Evolutionary conservation across 2,329 filamentous ascomycete genomes (phyloP).

Genomic region (Grosmannia serpens): DNA sequence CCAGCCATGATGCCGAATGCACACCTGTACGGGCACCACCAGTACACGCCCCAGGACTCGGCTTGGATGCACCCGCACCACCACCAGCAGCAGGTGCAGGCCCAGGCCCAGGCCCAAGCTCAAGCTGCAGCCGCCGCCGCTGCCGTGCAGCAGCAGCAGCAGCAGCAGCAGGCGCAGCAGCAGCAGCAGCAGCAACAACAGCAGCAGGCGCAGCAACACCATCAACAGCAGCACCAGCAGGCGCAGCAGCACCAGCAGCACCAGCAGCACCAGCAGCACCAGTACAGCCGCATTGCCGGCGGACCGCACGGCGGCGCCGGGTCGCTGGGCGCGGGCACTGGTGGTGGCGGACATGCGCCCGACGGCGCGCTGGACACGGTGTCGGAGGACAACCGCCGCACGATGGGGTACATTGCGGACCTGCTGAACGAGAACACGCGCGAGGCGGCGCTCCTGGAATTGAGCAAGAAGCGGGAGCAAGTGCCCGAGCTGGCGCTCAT

Average conservation of each 20-base stretch:
- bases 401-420: slow-evolving; percentile 88
- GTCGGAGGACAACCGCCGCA: slow-evolving; percentile 82
- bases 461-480: slow-evolving; percentile 98
- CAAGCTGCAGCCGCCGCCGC: slow-evolving; percentile 38
- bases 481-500: slow-evolving; percentile 93
- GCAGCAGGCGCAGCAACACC: slow-evolving; percentile 46
- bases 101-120: slow-evolving; percentile 7
- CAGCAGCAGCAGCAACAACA: slow-evolving; percentile 48
- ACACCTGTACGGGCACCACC: slow-evolving; percentile 57
- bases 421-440: slow-evolving; percentile 77
- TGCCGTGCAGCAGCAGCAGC: slow-evolving; percentile 27
- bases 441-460: slow-evolving; percentile 82
- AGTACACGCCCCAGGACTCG: slow-evolving; percentile 52
- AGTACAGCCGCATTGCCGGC: slow-evolving; percentile 60
- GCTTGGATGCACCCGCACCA: slow-evolving; percentile 60
- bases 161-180: slow-evolving; percentile 48
- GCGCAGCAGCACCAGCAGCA: slow-evolving; percentile 48
- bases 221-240: slow-evolving; percentile 47
- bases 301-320: slow-evolving; percentile 26
- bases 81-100: slow-evolving; percentile 34
- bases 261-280: slow-evolving; percentile 49
- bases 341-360: slow-evolving; percentile 33
- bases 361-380: slow-evolving; percentile 51
- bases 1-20: slow-evolving; percentile 47
- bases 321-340: slow-evolving; percentile 26